Conservation (phyloP, 2,329 filamentous ascomycete species). For the Botrytis fragariae region DNA sequence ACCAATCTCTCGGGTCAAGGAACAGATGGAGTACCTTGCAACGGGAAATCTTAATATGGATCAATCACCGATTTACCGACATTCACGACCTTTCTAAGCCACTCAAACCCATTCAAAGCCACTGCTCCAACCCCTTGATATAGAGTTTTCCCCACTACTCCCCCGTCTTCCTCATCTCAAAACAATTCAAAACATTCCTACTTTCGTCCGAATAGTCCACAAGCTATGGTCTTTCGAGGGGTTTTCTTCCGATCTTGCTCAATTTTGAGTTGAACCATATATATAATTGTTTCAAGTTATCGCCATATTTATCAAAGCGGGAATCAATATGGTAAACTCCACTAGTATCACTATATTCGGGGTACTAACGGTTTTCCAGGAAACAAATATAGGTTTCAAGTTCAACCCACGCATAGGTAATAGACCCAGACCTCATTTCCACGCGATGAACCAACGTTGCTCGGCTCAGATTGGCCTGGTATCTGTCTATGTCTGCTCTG, state of each 20-base stretch:
- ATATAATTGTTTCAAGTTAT: not conserved
- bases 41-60: slow-evolving; percentile 5
- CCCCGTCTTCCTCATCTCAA: not conserved
- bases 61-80: slow-evolving; percentile 8
- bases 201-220: not conserved
- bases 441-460: not conserved
- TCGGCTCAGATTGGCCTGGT: not conserved
- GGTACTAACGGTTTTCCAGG: not conserved
- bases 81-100: not conserved
- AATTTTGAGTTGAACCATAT: slow-evolving; percentile 1
- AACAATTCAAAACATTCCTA: not conserved
- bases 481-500: not conserved
- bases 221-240: not conserved
- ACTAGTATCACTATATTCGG: not conserved
- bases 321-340: not conserved
- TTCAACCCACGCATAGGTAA: not conserved
- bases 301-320: not conserved
- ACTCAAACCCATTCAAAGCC: not conserved
- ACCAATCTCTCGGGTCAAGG: not conserved
- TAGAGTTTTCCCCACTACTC: slow-evolving; percentile 1
- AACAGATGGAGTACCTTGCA: not conserved
- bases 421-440: slow-evolving; percentile 9
- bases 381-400: not conserved
- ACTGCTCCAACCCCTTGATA: slow-evolving; percentile 2
- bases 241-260: not conserved